phyloP scores from a whole-genome alignment of 441 rosid species.

The Jatropha multifida region DNA sequence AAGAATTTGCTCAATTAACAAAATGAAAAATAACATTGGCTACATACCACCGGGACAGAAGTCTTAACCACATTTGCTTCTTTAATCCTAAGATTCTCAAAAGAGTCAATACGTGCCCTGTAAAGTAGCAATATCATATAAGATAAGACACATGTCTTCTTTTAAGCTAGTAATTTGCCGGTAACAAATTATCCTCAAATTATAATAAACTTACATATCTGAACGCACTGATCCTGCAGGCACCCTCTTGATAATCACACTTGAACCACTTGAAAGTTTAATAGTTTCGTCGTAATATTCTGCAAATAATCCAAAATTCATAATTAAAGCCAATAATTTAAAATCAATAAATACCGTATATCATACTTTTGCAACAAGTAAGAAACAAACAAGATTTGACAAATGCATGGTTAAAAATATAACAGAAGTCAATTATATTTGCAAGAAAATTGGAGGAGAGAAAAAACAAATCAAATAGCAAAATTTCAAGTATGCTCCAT shows the following conservation, averaged over 20 bases:
- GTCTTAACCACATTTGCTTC: conserved; percentile 14
- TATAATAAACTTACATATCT: conserved; percentile 27
- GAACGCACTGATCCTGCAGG: conserved; percentile 37
- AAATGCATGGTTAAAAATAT: background rate
- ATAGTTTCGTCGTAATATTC: conserved; percentile 37
- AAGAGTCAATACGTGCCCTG: conserved; percentile 28
- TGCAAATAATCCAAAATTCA: conserved; percentile 21
- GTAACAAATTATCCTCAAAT: background rate
- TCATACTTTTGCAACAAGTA: background rate
- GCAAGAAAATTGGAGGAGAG: background rate
- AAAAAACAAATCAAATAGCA: too few species aligned
- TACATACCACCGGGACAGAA: conserved; percentile 26
- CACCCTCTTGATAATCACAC: conserved; percentile 53
- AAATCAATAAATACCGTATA: background rate
- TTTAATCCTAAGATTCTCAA: conserved; percentile 17
- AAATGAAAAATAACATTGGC: background rate
- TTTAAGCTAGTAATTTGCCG: background rate
- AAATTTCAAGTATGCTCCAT: too few species aligned
- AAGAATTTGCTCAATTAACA: background rate
- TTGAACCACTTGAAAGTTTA: conserved; percentile 42
- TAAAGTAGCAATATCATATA: conserved; percentile 5
- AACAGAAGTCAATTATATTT: background rate
- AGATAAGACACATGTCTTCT: background rate
- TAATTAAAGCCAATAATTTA: background rate
- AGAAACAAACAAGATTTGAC: background rate